Base-by-base conservation (phyloP, 2,329 filamentous ascomycete species). In the Colletotrichum horii region DNA sequence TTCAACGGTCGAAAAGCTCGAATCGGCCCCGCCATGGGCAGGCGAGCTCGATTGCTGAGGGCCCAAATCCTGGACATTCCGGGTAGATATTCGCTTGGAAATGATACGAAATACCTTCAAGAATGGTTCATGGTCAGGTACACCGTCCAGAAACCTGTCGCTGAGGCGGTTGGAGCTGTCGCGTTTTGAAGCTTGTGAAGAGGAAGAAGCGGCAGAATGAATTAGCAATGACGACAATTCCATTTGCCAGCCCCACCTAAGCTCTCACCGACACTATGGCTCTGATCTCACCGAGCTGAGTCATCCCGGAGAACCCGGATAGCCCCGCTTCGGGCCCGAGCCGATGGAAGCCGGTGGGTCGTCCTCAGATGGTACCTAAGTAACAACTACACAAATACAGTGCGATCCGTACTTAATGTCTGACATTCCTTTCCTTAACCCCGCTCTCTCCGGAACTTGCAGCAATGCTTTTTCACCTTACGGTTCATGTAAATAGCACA, bases 221-320 rank as follows among this genome's bases (percentile, higher is more conserved):
- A 62, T 74, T 74, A 7, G 56, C 74, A 69, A 69, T 76, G 74
- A 76, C 74, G 74, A 76, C 74, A 76, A 69, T 60, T 34, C 34
- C 34, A 48, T 61, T 75, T 19, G 58, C 11, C 11, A 15, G 66
- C 70, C 70, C 73, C 73, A 75, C 73, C 52, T 22, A n/a, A 12
- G 16, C 30, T 68, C 14, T 52, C 22, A 66, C 30, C 72, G 48
- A 14, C 11, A 19, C 9, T 12, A 19, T 48, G n/a, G 12, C 43
- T 22, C 11, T 48, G 43, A 22, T 12, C n/a, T 19, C 30, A 75
- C 72, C 72, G 68, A 72, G 69, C 38, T 75, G 68, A 75, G 52
- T 75, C 69, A 72, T 60, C 60, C 5, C 16, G 4, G 7, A 26
- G 43, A 4, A 32, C n/a, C 48, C 8, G 22, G 16, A 7, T n/a